Conservation (phyloP, 352 stramenopile genomes). For the Globisporangium parvum region DNA sequence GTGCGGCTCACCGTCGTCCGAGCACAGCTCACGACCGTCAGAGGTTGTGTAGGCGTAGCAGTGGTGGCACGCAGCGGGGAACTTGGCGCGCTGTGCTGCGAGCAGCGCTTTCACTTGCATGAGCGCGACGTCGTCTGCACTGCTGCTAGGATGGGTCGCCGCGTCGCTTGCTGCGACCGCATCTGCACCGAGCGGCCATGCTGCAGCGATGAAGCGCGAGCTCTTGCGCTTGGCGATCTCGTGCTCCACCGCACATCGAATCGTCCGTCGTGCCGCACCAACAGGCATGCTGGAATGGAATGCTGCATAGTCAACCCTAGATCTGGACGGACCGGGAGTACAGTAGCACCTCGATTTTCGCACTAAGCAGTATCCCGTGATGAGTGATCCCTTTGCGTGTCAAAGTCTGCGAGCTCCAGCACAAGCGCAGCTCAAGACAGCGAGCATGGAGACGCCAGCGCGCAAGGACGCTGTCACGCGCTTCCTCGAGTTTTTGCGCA, state of each 20-base stretch:
- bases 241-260: constrained; percentile 49
- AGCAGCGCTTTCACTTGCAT: constrained; percentile 41
- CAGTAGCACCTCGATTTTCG: not conserved
- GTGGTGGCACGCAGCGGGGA: constrained; percentile 61
- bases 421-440: not conserved
- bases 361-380: not conserved
- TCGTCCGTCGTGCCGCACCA: constrained; percentile 21
- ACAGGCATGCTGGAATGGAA: not conserved
- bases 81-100: constrained; percentile 31
- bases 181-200: constrained; percentile 32
- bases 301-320: not conserved
- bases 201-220: constrained; percentile 72
- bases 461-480: constrained; percentile 34
- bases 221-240: constrained; percentile 80
- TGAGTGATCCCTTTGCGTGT: not conserved
- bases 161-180: not conserved
- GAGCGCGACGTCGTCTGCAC: constrained; percentile 16
- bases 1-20: constrained; percentile 74
- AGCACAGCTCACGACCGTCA: constrained; percentile 50
- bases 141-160: not conserved
- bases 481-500: constrained; percentile 72
- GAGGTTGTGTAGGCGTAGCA: constrained; percentile 63
- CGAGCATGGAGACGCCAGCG: constrained; percentile 7
- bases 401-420: not conserved
- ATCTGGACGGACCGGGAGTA: no score